Percentiles rank a stretch among this genome's conserved stretches.
phyloP scores from a whole-genome alignment of 371 early-diverging fungal genomes.

The Mucor ambiguus region DNA sequence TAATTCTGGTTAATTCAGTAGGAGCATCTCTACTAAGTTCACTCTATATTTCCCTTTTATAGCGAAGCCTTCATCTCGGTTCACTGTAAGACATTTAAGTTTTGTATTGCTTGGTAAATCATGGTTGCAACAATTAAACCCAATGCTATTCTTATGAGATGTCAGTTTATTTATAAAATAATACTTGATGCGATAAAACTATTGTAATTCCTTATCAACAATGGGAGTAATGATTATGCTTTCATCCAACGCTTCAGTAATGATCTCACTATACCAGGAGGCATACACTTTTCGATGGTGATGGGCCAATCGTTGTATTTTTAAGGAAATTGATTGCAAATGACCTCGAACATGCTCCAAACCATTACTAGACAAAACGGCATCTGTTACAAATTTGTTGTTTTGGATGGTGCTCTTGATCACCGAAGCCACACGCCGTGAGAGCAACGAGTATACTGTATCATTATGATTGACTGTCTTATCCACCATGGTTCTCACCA shows the following conservation, averaged over 20 bases:
- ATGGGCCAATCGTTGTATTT: conserved; percentile 51
- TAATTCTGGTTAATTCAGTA: too few species aligned
- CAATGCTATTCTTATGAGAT: too few species aligned
- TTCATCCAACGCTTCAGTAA: conserved; percentile 21
- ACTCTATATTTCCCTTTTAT: too few species aligned
- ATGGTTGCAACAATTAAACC: too few species aligned
- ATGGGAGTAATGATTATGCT: neutral
- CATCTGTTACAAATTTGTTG: conserved; percentile 49
- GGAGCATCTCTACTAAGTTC: too few species aligned
- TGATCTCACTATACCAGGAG: conserved; percentile 64
- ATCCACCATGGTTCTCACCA: conserved; percentile 69
- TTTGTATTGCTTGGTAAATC: too few species aligned
- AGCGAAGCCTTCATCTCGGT: too few species aligned
- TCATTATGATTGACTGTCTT: conserved; percentile 73
- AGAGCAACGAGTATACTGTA: conserved; percentile 67
- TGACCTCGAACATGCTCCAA: conserved; percentile 60
- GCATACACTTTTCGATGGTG: conserved; percentile 75
- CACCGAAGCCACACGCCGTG: conserved; percentile 58
- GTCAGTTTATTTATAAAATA: too few species aligned
- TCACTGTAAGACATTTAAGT: too few species aligned
- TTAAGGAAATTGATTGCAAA: conserved; percentile 50
- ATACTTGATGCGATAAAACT: neutral
- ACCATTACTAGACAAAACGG: conserved; percentile 59
- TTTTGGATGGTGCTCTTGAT: conserved; percentile 57
- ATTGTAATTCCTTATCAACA: neutral